Conservation (phyloP, 192 early-diverging fungal species). For the Coemansia pectinata region DNA sequence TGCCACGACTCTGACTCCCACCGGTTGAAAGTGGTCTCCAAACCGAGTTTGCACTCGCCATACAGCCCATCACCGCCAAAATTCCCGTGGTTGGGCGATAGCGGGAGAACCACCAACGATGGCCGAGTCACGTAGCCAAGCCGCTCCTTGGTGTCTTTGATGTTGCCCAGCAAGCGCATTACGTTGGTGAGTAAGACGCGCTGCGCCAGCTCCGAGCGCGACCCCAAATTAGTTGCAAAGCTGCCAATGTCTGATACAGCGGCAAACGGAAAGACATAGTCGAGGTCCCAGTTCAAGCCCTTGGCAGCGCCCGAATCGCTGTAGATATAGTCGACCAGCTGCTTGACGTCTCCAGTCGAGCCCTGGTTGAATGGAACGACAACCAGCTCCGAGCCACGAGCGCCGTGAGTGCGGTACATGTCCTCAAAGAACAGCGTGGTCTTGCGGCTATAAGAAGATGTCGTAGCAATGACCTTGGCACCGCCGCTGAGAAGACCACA, state of each 20-base stretch:
- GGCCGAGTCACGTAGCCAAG: constrained; percentile 76
- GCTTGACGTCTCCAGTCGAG: constrained; percentile 77
- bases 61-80: constrained; percentile 95
- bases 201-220: constrained; percentile 85
- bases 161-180: constrained; percentile 76
- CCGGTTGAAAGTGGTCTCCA: constrained; percentile 87
- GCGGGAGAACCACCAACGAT: constrained; percentile 79
- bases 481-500: constrained; percentile 90
- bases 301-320: constrained; percentile 44
- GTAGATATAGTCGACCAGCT: constrained; percentile 84
- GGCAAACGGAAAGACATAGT: constrained; percentile 92
- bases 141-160: constrained; percentile 81
- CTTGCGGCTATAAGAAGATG: constrained; percentile 79
- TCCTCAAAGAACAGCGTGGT: constrained; percentile 83
- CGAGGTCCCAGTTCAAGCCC: constrained; percentile 83
- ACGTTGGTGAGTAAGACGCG: constrained; percentile 93
- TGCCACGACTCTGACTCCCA: constrained; percentile 91
- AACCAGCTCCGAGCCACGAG: constrained; percentile 79
- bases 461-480: constrained; percentile 88
- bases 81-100: constrained; percentile 94
- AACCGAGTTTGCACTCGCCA: constrained; percentile 87
- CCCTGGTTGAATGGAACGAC: constrained; percentile 97
- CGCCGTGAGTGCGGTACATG: constrained; percentile 84
- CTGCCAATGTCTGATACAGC: constrained; percentile 85
- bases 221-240: constrained; percentile 78